Evolutionary conservation across 306 rosid genomes (phyloP).

Genomic region (Acacia confusa): DNA sequence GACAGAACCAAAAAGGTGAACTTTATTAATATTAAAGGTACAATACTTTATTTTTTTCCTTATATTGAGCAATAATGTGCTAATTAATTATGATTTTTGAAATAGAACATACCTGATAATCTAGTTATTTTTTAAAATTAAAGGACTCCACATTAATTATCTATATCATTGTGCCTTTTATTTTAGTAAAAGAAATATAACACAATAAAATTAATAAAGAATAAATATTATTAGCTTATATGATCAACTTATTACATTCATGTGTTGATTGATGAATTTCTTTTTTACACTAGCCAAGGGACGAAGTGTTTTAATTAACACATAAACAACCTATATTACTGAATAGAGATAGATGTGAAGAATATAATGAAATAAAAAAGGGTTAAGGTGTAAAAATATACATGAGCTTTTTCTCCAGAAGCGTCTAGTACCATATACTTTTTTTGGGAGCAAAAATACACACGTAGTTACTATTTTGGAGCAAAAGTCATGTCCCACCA

Average conservation of each 20-base stretch:
- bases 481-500: too few relatives aligned
- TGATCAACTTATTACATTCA: not conserved
- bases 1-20: not conserved
- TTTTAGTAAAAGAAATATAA: not conserved
- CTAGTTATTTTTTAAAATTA: not conserved
- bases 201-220: not conserved
- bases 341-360: not conserved
- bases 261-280: not conserved
- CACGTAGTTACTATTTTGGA: too few relatives aligned
- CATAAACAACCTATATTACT: not conserved
- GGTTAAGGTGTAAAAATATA: too few relatives aligned
- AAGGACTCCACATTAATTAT: not conserved
- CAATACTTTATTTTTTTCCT: not conserved
- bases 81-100: not conserved
- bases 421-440: too few relatives aligned
- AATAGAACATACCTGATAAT: not conserved
- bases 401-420: too few relatives aligned
- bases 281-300: not conserved
- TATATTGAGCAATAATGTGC: not conserved
- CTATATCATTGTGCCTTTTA: not conserved
- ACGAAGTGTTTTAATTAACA: not conserved
- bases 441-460: too few relatives aligned
- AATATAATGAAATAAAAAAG: too few relatives aligned
- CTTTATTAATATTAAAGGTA: not conserved
- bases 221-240: not conserved